Evolutionary conservation across 768 basidiomycete species (phyloP).

Genomic region (Grammothele lineata): DNA sequence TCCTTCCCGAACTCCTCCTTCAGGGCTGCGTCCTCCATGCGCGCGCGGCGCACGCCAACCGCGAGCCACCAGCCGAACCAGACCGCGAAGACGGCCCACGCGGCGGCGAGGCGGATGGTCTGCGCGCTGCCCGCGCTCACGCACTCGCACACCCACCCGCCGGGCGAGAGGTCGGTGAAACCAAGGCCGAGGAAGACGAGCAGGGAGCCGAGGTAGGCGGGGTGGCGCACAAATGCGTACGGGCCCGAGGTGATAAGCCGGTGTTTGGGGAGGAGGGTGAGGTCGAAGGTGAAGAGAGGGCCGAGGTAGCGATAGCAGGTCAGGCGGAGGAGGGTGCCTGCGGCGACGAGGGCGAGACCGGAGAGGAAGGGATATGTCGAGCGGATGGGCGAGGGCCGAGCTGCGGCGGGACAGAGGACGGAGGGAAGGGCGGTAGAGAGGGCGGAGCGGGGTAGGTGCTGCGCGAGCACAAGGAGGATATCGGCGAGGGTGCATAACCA

Average conservation of each 20-base stretch:
- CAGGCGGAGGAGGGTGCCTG: conserved; percentile 18
- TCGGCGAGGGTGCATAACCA: conserved; percentile 31
- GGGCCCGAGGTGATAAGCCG: conserved; percentile 31
- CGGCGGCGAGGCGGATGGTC: background rate
- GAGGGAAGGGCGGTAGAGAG: conserved; percentile 13
- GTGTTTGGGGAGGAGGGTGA: conserved; percentile 29
- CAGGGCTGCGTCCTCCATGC: conserved; percentile 17
- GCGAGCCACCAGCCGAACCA: conserved; percentile 17
- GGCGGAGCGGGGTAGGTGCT: conserved; percentile 14
- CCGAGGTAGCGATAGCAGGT: conserved; percentile 31
- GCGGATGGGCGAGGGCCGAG: conserved; percentile 12
- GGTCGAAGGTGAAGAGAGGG: conserved; percentile 32
- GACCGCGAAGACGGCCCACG: conserved; percentile 12
- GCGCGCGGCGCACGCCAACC: conserved; percentile 12
- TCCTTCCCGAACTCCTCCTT: conserved; percentile 13
- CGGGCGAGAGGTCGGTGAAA: conserved; percentile 13
- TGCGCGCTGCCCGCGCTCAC: conserved; percentile 5
- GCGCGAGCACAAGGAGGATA: conserved; percentile 18
- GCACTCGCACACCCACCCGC: conserved; percentile 20
- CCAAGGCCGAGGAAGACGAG: conserved; percentile 16
- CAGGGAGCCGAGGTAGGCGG: conserved; percentile 26
- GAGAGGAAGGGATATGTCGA: conserved; percentile 14
- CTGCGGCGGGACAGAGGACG: conserved; percentile 9
- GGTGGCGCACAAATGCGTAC: conserved; percentile 33
- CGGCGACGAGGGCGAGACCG: conserved; percentile 16